These are phyloP conservation scores for Entomortierella beljakovae DNA, from an alignment of 192 early-diverging fungal genomes.

Conservation along the genomic window DNA sequence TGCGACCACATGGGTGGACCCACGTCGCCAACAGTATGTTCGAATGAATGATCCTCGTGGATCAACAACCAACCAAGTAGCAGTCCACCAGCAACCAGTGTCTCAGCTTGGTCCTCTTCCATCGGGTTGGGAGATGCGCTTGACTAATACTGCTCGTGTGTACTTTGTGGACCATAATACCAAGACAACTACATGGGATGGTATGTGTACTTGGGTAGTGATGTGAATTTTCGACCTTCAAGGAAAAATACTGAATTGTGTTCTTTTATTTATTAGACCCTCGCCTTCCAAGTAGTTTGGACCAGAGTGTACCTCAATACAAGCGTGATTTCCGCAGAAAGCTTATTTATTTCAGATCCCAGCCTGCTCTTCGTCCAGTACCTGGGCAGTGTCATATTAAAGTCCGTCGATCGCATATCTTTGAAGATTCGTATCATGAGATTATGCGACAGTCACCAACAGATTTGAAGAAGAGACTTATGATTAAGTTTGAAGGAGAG, in stretches of 20 bases:
- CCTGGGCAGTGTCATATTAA: slow-evolving; percentile 95
- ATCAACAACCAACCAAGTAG: slow-evolving; percentile 65
- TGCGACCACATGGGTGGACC: slow-evolving; percentile 93
- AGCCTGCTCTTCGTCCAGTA: slow-evolving; percentile 90
- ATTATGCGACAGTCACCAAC: slow-evolving; percentile 91
- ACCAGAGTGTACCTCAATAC: slow-evolving; percentile 95
- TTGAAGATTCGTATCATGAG: slow-evolving; percentile 95
- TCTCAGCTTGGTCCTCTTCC: slow-evolving; percentile 89
- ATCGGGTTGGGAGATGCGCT: slow-evolving; percentile 98
- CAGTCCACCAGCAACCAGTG: slow-evolving; percentile 74
- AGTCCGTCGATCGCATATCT: slow-evolving; percentile 86
- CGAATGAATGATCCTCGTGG: slow-evolving; percentile 61
- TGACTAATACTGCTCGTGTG: slow-evolving; percentile 91
- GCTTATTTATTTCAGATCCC: slow-evolving; percentile 94
- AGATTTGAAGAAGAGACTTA: slow-evolving; percentile 95
- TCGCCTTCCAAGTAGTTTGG: slow-evolving; percentile 82
- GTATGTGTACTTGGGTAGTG: slow-evolving; percentile 16
- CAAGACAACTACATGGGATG: slow-evolving; percentile 99
- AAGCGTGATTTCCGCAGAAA: slow-evolving; percentile 98
- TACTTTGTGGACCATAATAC: slow-evolving; percentile 99
- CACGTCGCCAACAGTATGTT: slow-evolving; percentile 72
- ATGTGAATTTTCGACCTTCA: not conserved
- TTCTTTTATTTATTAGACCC: slow-evolving; percentile 59
- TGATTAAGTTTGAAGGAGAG: slow-evolving; percentile 99
- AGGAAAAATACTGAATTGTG: not conserved